phyloP scores from a whole-genome alignment of 352 stramenopile species.

The Phytophthora ohioensis region DNA sequence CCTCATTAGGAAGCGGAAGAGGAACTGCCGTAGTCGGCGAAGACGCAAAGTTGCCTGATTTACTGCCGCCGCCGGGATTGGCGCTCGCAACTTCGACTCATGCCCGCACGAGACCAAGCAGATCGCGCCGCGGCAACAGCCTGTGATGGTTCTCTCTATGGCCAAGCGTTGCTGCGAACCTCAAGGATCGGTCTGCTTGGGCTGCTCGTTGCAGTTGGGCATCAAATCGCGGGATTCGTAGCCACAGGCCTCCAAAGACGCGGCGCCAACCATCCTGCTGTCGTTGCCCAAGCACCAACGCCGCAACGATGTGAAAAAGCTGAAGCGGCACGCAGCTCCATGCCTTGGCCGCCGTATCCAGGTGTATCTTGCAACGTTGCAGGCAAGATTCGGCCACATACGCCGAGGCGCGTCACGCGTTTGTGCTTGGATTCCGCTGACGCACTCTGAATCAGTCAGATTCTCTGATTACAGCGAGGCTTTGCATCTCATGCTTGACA shows the following conservation, averaged over 20 bases:
- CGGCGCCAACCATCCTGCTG: slow-evolving; percentile 20
- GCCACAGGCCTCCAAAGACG: slow-evolving; percentile 34
- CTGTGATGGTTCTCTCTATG: slow-evolving; percentile 2
- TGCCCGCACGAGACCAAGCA: background rate
- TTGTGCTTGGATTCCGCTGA: no score
- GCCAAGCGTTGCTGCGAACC: slow-evolving; percentile 3
- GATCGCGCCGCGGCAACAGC: background rate
- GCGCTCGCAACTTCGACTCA: slow-evolving; percentile 4
- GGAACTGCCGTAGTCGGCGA: background rate
- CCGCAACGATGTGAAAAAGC: background rate
- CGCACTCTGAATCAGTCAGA: slow-evolving; percentile 1
- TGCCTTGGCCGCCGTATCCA: background rate
- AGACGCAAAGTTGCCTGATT: slow-evolving; percentile 23
- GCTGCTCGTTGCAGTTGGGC: slow-evolving; percentile 30
- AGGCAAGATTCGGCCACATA: background rate
- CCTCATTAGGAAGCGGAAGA: slow-evolving; percentile 14
- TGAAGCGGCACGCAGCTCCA: background rate
- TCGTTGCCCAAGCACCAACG: slow-evolving; percentile 26
- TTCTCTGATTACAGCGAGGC: background rate
- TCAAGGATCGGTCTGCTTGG: slow-evolving; percentile 27
- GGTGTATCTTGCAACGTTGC: slow-evolving; percentile 14
- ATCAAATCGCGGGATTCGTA: slow-evolving; percentile 39
- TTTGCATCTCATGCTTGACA: slow-evolving; percentile 16
- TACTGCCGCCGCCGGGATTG: slow-evolving; percentile 13
- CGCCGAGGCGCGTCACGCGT: background rate